These are phyloP conservation scores for Candolleomyces eurysporus DNA, from an alignment of 768 basidiomycete genomes.

Conservation along the genomic window DNA sequence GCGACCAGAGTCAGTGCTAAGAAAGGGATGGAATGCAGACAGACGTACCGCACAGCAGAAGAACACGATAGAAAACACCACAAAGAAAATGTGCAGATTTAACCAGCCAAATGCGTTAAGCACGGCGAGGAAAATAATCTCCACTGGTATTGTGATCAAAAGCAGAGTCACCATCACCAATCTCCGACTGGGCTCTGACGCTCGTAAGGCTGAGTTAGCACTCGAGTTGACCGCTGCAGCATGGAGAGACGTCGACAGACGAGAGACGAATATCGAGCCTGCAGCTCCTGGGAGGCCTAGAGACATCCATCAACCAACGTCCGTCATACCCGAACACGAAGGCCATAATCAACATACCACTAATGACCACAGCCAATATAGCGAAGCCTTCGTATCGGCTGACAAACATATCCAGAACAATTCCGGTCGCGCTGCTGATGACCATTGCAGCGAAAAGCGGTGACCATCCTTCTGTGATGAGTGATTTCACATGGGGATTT, in stretches of 20 bases:
- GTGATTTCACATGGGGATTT: constrained; percentile 67
- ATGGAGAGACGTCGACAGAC: constrained; percentile 88
- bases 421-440: constrained; percentile 84
- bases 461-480: constrained; percentile 84
- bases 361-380: constrained; percentile 82
- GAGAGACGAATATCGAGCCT: constrained; percentile 87
- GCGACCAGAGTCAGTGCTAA: background rate
- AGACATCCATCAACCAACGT: background rate
- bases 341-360: constrained; percentile 47
- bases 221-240: constrained; percentile 40
- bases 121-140: constrained; percentile 68
- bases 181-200: constrained; percentile 39
- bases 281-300: constrained; percentile 84
- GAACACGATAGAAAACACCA: constrained; percentile 62
- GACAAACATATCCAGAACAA: constrained; percentile 89
- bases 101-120: constrained; percentile 77
- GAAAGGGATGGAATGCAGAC: constrained; percentile 9
- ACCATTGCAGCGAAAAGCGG: constrained; percentile 90
- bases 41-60: constrained; percentile 75
- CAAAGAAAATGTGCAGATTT: constrained; percentile 63
- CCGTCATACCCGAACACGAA: background rate
- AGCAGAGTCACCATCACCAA: constrained; percentile 70
- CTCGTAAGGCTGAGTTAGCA: constrained; percentile 22
- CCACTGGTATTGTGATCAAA: constrained; percentile 75
- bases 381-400: constrained; percentile 86